Conservation (phyloP, 345 rosid species). For the Corymbia maculata region DNA sequence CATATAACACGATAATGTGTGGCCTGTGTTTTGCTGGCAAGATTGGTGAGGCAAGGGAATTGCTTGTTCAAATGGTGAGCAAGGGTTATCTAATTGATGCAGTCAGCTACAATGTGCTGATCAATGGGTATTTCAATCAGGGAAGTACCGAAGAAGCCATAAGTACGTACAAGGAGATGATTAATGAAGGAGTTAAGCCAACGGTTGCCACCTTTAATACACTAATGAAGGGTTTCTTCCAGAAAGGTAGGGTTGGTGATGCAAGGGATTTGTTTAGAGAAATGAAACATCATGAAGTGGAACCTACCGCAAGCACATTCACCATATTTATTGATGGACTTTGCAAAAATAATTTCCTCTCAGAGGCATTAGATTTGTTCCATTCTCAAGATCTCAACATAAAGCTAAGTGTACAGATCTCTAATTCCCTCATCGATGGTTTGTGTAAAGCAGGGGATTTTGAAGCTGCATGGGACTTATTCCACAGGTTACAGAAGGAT, state of each 20-base stretch:
- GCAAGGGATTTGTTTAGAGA: constrained; percentile 12
- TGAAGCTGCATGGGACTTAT: constrained; percentile 6
- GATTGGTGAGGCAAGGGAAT: constrained; percentile 2
- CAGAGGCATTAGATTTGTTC: constrained; percentile 14
- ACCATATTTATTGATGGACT: constrained; percentile 5
- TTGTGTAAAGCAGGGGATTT: constrained; percentile 6
- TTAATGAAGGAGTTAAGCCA: constrained; percentile 3
- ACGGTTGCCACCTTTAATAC: constrained; percentile 4
- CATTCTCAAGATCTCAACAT: neutral
- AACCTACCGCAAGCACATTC: neutral
- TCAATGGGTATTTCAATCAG: constrained; percentile 4
- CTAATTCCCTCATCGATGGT: constrained; percentile 11
- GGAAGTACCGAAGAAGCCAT: constrained; percentile 4
- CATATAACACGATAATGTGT: constrained; percentile 6
- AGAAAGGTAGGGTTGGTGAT: constrained; percentile 7
- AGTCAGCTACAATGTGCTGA: constrained; percentile 8
- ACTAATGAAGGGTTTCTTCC: constrained; percentile 4
- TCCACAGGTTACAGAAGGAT: neutral
- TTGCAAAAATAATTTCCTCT: constrained; percentile 16
- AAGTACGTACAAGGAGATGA: neutral
- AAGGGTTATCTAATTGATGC: constrained; percentile 5
- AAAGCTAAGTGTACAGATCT: neutral
- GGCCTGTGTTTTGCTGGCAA: constrained; percentile 7
- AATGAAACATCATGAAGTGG: neutral
- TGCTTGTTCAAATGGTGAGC: neutral